Conservation (phyloP, 73 alveolate species). For the Paramecium tetraurelia region DNA sequence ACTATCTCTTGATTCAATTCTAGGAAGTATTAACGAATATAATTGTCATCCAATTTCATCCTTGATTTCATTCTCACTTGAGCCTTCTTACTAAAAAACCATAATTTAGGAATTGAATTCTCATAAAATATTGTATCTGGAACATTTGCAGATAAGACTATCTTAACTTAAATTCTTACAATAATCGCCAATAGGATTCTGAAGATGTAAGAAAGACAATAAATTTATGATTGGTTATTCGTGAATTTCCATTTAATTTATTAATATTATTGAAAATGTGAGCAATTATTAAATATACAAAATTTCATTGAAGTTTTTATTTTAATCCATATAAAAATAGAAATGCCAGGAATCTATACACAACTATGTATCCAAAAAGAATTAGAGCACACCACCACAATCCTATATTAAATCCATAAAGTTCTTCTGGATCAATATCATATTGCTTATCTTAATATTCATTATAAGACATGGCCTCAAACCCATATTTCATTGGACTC, state of each 20-base stretch:
- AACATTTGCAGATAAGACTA: neutral
- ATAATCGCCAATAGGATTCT: neutral
- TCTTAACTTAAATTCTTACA: neutral
- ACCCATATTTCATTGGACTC: slow-evolving; percentile 60
- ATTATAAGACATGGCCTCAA: slow-evolving; percentile 65
- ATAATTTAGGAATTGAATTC: neutral
- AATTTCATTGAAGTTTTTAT: neutral
- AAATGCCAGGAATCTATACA: neutral
- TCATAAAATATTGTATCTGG: slow-evolving; percentile 17
- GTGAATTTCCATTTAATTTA: neutral
- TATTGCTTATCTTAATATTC: slow-evolving; percentile 42
- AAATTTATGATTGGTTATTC: neutral
- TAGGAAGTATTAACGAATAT: neutral
- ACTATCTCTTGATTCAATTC: neutral
- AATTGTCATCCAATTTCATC: neutral
- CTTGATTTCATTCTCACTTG: slow-evolving; percentile 26
- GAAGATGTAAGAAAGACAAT: neutral
- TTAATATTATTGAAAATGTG: neutral
- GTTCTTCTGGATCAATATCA: neutral
- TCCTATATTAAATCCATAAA: neutral
- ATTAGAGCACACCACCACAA: neutral
- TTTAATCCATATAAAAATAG: neutral
- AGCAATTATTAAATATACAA: neutral
- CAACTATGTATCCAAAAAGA: neutral
- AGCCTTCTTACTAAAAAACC: slow-evolving; percentile 11